Percentiles rank a stretch among this genome's conserved stretches.
phyloP scores from a whole-genome alignment of 208 protist genomes.

The Naegleria lovaniensis region DNA sequence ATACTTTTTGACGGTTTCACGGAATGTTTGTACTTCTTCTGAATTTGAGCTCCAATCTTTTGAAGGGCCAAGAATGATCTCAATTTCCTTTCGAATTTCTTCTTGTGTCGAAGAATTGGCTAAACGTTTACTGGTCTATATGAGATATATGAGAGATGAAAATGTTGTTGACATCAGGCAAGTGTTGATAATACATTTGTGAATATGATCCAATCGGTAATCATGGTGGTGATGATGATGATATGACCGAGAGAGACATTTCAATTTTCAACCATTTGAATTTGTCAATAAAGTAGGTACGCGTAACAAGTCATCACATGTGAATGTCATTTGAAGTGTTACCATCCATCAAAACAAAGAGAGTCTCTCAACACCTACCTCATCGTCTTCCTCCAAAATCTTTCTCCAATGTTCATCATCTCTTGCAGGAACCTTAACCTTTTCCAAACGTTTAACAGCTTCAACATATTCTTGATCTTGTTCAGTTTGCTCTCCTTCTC shows the following conservation, averaged over 20 bases:
- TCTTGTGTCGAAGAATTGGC: neutral
- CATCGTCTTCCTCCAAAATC: neutral
- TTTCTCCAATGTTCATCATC: neutral
- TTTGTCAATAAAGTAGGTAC: too few relatives aligned
- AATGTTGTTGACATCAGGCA: too few relatives aligned
- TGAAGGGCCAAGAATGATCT: neutral
- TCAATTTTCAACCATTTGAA: too few relatives aligned
- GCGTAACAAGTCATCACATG: too few relatives aligned
- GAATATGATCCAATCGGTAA: too few relatives aligned
- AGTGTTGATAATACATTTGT: neutral
- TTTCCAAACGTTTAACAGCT: neutral
- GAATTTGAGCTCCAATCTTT: neutral
- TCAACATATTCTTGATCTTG: neutral
- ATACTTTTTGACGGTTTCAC: neutral
- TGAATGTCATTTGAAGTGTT: too few relatives aligned
- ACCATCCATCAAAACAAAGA: too few relatives aligned
- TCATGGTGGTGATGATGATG: neutral
- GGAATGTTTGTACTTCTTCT: neutral
- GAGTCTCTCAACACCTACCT: neutral
- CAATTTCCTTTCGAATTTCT: slow-evolving; percentile 2
- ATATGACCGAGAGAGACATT: neutral
- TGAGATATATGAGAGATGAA: too few relatives aligned
- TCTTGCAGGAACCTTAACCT: neutral
- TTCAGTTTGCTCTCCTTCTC: neutral
- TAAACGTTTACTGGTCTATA: neutral